Percentiles rank a stretch among this genome's conserved stretches.
phyloP scores from a whole-genome alignment of 2,329 filamentous ascomycete species.

The Fusarium mexicanum region DNA sequence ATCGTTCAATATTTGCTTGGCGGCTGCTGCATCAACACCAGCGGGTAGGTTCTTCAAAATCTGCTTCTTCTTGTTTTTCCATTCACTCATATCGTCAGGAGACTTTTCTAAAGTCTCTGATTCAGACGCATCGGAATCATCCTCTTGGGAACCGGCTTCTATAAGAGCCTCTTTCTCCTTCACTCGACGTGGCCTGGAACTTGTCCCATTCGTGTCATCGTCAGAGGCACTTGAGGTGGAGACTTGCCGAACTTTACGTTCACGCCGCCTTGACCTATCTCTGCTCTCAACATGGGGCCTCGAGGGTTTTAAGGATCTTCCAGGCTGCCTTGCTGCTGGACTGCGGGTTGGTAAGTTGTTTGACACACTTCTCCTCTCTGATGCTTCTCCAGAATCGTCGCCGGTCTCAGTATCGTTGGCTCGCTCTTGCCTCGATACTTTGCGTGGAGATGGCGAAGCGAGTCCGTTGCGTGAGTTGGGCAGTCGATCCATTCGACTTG shows the following conservation, averaged over 20 bases:
- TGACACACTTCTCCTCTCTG: slow-evolving; percentile 32
- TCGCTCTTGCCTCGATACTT: slow-evolving; percentile 28
- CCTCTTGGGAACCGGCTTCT: slow-evolving; percentile 58
- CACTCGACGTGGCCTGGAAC: slow-evolving; percentile 38
- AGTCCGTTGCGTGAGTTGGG: slow-evolving; percentile 8
- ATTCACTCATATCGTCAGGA: slow-evolving; percentile 57
- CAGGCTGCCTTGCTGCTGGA: slow-evolving; percentile 24
- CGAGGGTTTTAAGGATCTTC: slow-evolving; percentile 17
- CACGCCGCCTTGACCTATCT: slow-evolving; percentile 35
- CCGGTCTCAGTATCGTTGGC: slow-evolving; percentile 22
- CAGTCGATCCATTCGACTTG: slow-evolving; percentile 29
- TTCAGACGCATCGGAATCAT: slow-evolving; percentile 56
- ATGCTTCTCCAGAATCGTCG: slow-evolving; percentile 36
- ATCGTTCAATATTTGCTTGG: slow-evolving; percentile 93
- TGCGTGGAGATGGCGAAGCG: slow-evolving; percentile 25
- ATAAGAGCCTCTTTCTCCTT: slow-evolving; percentile 48
- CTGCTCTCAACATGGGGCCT: slow-evolving; percentile 23
- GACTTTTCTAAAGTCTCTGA: slow-evolving; percentile 48
- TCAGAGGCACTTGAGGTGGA: slow-evolving; percentile 44
- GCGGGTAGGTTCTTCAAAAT: slow-evolving; percentile 82
- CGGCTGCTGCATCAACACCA: slow-evolving; percentile 83
- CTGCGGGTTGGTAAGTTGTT: slow-evolving; percentile 26
- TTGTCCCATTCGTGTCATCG: slow-evolving; percentile 34
- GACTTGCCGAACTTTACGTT: slow-evolving; percentile 27
- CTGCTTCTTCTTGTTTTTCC: slow-evolving; percentile 69